Conservation (phyloP, 306 rosid genomes). For the Fagus sylvatica region DNA sequence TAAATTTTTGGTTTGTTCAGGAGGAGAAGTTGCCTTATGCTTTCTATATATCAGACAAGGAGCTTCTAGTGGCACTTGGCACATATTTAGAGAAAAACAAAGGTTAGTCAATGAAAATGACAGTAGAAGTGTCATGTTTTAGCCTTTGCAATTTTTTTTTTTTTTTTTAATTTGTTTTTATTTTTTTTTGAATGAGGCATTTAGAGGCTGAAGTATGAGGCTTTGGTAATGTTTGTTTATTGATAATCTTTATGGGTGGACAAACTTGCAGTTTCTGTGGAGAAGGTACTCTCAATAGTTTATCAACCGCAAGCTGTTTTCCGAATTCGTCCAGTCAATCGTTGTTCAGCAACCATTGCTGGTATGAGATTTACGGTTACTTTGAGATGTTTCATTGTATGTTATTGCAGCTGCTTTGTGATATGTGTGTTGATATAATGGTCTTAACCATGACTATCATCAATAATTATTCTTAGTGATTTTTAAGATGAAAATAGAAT, state of each 20-base stretch:
- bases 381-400: background rate
- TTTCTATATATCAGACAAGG: slow-evolving; percentile 78
- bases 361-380: slow-evolving; percentile 41
- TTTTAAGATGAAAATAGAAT: too few species aligned
- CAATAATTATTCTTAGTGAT: too few species aligned
- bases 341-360: slow-evolving; percentile 91
- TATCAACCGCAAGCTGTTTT: slow-evolving; percentile 96
- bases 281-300: slow-evolving; percentile 85
- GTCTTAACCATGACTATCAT: too few species aligned
- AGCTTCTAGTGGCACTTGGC: slow-evolving; percentile 72
- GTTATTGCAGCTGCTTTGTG: background rate
- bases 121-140: background rate
- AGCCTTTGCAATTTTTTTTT: background rate
- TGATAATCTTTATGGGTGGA: slow-evolving; percentile 7
- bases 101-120: slow-evolving; percentile 39
- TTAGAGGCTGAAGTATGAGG: background rate
- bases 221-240: background rate
- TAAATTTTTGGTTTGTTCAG: slow-evolving; percentile 30
- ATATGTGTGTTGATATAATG: too few species aligned
- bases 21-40: slow-evolving; percentile 91
- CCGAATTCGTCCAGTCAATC: slow-evolving; percentile 77
- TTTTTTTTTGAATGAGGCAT: background rate
- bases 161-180: background rate
- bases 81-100: slow-evolving; percentile 77
- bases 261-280: slow-evolving; percentile 74